Conservation (phyloP, 2,329 filamentous ascomycete species). For the Nothopassalora personata region DNA sequence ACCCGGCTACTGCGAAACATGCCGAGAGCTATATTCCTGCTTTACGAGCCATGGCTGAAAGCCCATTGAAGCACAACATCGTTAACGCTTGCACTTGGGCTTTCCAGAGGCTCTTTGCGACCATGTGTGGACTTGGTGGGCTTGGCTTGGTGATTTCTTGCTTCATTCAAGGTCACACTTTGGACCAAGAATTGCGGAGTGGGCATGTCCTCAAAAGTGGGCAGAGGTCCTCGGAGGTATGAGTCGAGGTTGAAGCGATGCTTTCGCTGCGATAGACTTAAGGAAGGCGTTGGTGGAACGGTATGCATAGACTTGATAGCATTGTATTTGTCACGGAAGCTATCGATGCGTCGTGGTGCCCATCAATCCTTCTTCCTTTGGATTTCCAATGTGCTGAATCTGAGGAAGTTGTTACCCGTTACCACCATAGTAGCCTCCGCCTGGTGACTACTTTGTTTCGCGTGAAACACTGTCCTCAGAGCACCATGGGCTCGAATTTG, state of each 20-base stretch:
- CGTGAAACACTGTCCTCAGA: too few species aligned
- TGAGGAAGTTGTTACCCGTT: too few species aligned
- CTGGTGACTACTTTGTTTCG: too few species aligned
- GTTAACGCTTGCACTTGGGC: slow-evolving; percentile 17
- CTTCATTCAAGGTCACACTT: slow-evolving; percentile 12
- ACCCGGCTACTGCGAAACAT: slow-evolving; percentile 14
- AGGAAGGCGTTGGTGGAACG: too few species aligned
- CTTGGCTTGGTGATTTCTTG: slow-evolving; percentile 17
- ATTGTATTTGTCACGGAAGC: too few species aligned
- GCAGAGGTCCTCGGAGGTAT: neutral
- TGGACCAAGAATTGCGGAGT: slow-evolving; percentile 15
- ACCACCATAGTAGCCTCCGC: too few species aligned
- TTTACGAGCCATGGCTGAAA: slow-evolving; percentile 14
- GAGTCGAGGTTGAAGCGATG: neutral
- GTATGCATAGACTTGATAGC: too few species aligned
- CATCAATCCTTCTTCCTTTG: too few species aligned
- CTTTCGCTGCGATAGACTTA: too few species aligned
- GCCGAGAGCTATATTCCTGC: slow-evolving; percentile 21
- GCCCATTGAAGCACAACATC: slow-evolving; percentile 10
- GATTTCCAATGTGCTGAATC: too few species aligned
- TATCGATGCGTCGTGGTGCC: too few species aligned
- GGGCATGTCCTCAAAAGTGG: slow-evolving; percentile 9
- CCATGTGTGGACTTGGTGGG: slow-evolving; percentile 22
- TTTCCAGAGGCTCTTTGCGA: slow-evolving; percentile 22
- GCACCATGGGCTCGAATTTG: too few species aligned